Conservation (phyloP, 2,329 filamentous ascomycete species). For the Juglanconis juglandina region DNA sequence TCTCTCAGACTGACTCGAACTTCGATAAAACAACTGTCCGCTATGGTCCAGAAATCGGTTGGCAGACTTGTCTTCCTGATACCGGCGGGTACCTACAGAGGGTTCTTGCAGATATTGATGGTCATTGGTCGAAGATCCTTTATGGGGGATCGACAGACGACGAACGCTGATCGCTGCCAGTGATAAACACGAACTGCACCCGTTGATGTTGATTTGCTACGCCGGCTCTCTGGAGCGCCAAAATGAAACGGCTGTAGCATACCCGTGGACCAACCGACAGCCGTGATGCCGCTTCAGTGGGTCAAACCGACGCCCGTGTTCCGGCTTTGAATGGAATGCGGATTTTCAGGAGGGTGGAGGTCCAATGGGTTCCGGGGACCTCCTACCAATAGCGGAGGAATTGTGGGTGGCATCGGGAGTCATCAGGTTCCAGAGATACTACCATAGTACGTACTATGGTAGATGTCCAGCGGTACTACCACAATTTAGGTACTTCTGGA, state of each 20-base stretch:
- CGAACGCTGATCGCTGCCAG: conserved; percentile 2
- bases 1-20: neutral
- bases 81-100: neutral
- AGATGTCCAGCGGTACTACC: too few species aligned
- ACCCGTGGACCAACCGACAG: conserved; percentile 11
- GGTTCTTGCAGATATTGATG: neutral
- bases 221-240: neutral
- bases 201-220: neutral
- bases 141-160: conserved; percentile 3
- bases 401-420: too few species aligned
- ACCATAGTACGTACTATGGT: too few species aligned
- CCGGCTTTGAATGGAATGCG: neutral
- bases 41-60: too few species aligned
- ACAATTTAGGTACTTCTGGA: too few species aligned
- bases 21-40: too few species aligned
- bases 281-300: conserved; percentile 13
- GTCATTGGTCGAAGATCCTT: neutral
- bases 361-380: neutral
- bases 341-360: neutral
- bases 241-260: conserved; percentile 13
- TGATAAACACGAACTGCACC: neutral
- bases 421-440: too few species aligned
- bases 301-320: conserved; percentile 11
- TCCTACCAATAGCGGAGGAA: neutral
- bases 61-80: neutral